Percentiles rank a stretch among this genome's conserved stretches.
phyloP scores from a whole-genome alignment of 23 red algal species.

The Gracilaria gracilis region DNA sequence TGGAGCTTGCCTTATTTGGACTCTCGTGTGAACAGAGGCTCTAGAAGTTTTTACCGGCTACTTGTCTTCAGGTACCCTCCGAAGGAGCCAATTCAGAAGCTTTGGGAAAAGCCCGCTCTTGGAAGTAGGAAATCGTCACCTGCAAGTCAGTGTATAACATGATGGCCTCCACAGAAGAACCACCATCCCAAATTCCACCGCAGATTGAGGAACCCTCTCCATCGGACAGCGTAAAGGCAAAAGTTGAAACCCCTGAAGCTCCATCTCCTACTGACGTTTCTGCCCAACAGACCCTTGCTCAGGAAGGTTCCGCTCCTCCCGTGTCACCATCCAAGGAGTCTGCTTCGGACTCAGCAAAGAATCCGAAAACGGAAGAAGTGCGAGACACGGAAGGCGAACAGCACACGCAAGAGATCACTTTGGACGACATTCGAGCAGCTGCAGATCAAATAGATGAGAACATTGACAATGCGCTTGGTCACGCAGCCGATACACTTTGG shows the following conservation, averaged over 20 bases:
- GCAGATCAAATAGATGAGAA: slow-evolving; percentile 64
- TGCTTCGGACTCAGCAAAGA: background rate
- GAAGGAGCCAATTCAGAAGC: background rate
- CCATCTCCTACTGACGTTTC: slow-evolving; percentile 11
- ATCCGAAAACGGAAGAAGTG: background rate
- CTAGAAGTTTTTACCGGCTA: no score
- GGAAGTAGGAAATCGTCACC: background rate
- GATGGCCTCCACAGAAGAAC: slow-evolving; percentile 14
- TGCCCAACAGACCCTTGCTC: background rate
- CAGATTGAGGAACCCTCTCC: background rate
- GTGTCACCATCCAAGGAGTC: background rate
- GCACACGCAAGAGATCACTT: background rate
- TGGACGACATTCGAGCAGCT: slow-evolving; percentile 30
- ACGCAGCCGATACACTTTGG: slow-evolving; percentile 65
- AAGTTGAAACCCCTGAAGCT: background rate
- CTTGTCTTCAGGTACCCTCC: no score
- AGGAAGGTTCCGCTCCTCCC: background rate
- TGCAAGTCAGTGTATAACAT: background rate
- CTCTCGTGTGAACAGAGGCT: background rate
- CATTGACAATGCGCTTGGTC: slow-evolving; percentile 55
- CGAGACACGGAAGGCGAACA: background rate
- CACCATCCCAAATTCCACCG: background rate
- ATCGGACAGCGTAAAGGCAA: background rate
- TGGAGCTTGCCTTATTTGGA: background rate
- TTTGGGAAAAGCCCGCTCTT: background rate